Conservation (phyloP, 306 rosid species). For the Begonia fuchsioides region DNA sequence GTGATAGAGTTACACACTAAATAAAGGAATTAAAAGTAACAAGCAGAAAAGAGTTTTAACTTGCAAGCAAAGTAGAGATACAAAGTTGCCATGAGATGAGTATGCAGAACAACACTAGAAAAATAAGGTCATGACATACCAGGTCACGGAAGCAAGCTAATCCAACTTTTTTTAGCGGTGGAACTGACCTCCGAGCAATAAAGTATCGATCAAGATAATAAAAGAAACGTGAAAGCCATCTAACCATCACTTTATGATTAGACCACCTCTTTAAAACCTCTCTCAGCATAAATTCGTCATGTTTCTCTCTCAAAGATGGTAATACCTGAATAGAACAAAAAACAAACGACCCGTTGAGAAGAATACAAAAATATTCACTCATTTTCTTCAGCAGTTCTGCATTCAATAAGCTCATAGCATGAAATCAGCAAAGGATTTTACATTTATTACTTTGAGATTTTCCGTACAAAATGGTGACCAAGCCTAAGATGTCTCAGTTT, state of each 20-base stretch:
- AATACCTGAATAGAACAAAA: slow-evolving; percentile 29
- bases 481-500: too few species aligned
- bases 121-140: slow-evolving; percentile 6
- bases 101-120: not conserved
- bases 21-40: not conserved
- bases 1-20: not conserved
- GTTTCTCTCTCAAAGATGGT: slow-evolving; percentile 49
- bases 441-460: too few species aligned
- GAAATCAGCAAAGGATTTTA: too few species aligned
- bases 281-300: slow-evolving; percentile 46
- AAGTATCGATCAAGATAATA: slow-evolving; percentile 24
- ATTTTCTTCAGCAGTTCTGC: not conserved
- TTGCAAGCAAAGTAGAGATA: not conserved
- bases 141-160: slow-evolving; percentile 14
- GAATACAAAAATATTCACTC: not conserved
- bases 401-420: too few species aligned
- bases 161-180: slow-evolving; percentile 18
- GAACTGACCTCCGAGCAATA: slow-evolving; percentile 20
- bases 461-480: too few species aligned
- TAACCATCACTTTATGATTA: slow-evolving; percentile 24
- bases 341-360: not conserved
- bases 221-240: slow-evolving; percentile 23
- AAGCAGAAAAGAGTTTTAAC: not conserved
- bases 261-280: slow-evolving; percentile 57
- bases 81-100: not conserved